Base-by-base conservation (phyloP, 768 basidiomycete genomes). In the Amanita muscaria region DNA sequence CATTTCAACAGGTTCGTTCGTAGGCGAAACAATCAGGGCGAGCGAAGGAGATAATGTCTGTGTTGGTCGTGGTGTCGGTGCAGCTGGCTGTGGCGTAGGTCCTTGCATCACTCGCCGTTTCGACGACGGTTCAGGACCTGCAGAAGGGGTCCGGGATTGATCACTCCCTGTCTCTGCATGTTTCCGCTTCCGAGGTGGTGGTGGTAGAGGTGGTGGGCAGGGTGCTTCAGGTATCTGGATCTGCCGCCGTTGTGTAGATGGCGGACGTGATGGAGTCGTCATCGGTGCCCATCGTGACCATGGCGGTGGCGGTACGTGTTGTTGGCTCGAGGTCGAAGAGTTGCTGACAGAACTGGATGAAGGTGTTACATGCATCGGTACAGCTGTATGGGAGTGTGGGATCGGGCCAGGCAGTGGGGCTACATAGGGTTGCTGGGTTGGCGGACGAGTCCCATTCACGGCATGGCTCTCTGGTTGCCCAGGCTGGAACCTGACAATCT, bases 21-120 rank as follows among this genome's bases (percentile, higher is more conserved):
- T 62, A 0, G 79, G 79, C n/a, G 79, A 78, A 34, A 80, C 69
- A 53, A 80, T 74, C 68, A 78, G 73, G 14, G 78, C 79, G 31
- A 80, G 56, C 14, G 79, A 80, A 5, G 80, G 80, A 2, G 78
- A 80, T 22, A 81, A 64, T 9, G 67, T 75, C 48, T 74, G 72
- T 5, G 63, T 64, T 10, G 59, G 59, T 18, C 56, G 47, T 42
- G 51, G 33, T 11, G 60, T 57, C 18, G 41, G 41, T 24, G 41
- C 31, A 42, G 19, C 22, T 23, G n/a, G 29, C 15, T 42, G 41
- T 5, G 41, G 29, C 11, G 41, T 31, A 29, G 48, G 59, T 23
- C 60, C 46, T 12, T 59, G 59, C 3, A 64, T 56, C 16, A 63
- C 58, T 31, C 65, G 69, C 35, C 68, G 65, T 53, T 72, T 72